Conservation (phyloP, 768 basidiomycete genomes). For the Termitomyces sp. region DNA sequence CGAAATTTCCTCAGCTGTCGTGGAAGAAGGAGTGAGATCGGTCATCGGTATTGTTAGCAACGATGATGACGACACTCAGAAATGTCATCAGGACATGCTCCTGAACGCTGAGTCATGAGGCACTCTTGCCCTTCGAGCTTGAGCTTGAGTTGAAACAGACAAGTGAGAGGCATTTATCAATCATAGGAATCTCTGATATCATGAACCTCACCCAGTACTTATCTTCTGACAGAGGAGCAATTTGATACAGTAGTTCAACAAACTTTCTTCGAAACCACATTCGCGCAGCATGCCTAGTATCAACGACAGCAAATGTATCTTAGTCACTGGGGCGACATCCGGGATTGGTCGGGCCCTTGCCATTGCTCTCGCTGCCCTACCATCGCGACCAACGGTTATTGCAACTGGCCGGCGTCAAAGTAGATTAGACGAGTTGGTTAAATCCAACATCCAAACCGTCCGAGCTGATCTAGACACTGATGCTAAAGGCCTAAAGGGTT, state of each 20-base stretch:
- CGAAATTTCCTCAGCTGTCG: background rate
- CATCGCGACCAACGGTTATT: slow-evolving; percentile 44
- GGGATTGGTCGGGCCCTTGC: slow-evolving; percentile 56
- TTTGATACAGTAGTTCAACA: background rate
- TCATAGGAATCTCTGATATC: no score
- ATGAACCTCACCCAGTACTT: no score
- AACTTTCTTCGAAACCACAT: background rate
- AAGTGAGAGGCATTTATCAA: background rate
- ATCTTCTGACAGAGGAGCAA: no score
- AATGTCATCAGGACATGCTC: background rate
- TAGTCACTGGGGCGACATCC: slow-evolving; percentile 33
- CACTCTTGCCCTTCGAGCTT: slow-evolving; percentile 10
- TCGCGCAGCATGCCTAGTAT: background rate
- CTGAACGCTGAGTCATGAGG: background rate
- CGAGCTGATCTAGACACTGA: slow-evolving; percentile 39
- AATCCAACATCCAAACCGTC: slow-evolving; percentile 33
- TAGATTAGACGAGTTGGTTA: slow-evolving; percentile 43
- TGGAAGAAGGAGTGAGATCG: slow-evolving; percentile 6
- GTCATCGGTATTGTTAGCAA: slow-evolving; percentile 13
- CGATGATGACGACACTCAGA: slow-evolving; percentile 1
- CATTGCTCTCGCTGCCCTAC: slow-evolving; percentile 38
- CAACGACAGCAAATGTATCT: slow-evolving; percentile 21
- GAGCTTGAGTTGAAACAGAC: no score
- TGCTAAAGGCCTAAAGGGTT: slow-evolving; percentile 29
- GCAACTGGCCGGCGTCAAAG: slow-evolving; percentile 46